Base-by-base conservation (phyloP, 2,329 filamentous ascomycete genomes). In the Neurospora sp. region DNA sequence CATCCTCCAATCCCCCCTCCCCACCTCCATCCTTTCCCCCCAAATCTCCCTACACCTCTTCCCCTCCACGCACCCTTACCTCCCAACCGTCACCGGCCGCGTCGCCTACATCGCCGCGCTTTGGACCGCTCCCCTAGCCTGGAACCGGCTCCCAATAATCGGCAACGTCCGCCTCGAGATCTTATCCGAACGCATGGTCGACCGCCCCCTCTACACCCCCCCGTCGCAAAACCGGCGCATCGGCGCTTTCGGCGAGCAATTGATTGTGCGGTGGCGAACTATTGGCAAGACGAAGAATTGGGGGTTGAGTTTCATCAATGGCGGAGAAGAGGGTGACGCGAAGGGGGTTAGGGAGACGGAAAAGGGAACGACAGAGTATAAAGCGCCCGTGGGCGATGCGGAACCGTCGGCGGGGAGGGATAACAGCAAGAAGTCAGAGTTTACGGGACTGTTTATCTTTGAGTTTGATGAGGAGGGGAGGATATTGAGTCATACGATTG, bases 81-180 rank as follows among this genome's bases (percentile, higher is more conserved):
- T 99, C 2, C 96, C 96, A 40, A 91, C 89, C n/a, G 96, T 98
- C 52, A 93, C 92, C 38, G 96, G 96, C 68, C 89, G 92, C 66
- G 91, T 97, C 42, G 91, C 93, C 67, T 99, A 99, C 79, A 91
- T 91, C 42, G 95, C 96, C 19, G 96, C 96, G 2, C 84, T 99
- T 43, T 98, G 94, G 94, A 97, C 96, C 0, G 93, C 94, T 0
- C 96, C 96, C 0, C 91, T 99, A 68, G 95, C 94, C 38, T 99
- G 96, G 96, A 96, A 96, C 76, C 89, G 92, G 38, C 86, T 99
- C 1, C 96, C 96, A 2, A 88, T 98, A 23, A 87, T 97, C 39
- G 94, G 95, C 74, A 97, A 97, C 76, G 93, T 97, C 66, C 90
- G 89, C 75, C 86, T 99, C 11, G 89, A 93, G 75, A 96, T 99